Evolutionary conservation across 768 basidiomycete genomes (phyloP), one percentile per base, ranked within the genome.

Genomic region (Fomitopsis pulvina): DNA sequence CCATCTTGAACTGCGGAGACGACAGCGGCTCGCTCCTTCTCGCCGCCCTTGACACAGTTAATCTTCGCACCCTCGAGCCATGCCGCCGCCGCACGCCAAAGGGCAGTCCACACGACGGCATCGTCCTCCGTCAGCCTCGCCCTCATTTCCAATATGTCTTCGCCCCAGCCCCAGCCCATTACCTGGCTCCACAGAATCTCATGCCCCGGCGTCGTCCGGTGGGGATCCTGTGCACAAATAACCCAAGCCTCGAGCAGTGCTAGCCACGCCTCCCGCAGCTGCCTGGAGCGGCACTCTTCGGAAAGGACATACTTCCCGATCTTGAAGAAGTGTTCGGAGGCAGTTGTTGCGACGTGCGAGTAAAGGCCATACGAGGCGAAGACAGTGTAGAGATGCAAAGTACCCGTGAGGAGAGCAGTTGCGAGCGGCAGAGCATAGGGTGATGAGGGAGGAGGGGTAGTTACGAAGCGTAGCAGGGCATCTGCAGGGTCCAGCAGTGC

Each of bases 121-220:
- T 66, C 60, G 5, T 45, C 50, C 12, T 66, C 62, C 9, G 63
- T 62, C 10, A 84, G 52, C 43, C 38, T 60, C 56, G 2, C 59
- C 57, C 48, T 68, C 61, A 50, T 76, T 52, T 41, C 68, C n/a
- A 76, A 59, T 7, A 83, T 57, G 26, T 85, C 81, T 0, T 73
- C 71, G 16, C 69, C 73, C 88, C 92, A 95, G 0, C 74, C 80
- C 81, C 86, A 88, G 2, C 79, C 82, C n/a, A 72, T 67, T 9
- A 95, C 71, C 59, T 92, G 90, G 48, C 84, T 89, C 94, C 95
- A 98, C 8, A 87, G 67, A 43, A 97, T 81, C 47, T 89, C 91
- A 65, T 98, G 95, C 7, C 73, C 74, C 0, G 92, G 92, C 2
- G 82, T 86, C 6, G 92, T 94, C 48, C 75, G 73, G 61, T 98